Conservation (phyloP, 1,139 yeast species). For the Saccharomyces hybrid region DNA sequence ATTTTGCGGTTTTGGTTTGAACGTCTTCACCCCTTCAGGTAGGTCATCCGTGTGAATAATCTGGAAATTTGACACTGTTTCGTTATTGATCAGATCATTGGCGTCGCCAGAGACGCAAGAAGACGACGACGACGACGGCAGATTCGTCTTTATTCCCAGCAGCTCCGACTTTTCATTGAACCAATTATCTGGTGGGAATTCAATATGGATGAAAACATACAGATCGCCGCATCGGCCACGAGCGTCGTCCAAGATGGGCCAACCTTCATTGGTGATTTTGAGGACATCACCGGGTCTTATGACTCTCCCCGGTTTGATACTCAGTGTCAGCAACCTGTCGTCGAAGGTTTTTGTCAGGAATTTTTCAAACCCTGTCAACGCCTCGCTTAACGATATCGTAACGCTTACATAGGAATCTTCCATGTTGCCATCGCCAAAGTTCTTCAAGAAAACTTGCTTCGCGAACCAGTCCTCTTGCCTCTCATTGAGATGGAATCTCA, state of each 20-base stretch:
- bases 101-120: not conserved
- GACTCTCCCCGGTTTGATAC: conserved; percentile 70
- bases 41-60: conserved; percentile 6
- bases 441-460: conserved; percentile 39
- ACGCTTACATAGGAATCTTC: conserved; percentile 54
- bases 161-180: conserved; percentile 59
- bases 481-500: conserved; percentile 53
- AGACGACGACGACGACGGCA: conserved; percentile 35
- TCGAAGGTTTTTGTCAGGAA: conserved; percentile 69
- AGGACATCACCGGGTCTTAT: conserved; percentile 70
- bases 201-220: conserved; percentile 61
- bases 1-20: not conserved
- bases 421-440: conserved; percentile 39
- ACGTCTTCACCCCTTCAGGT: not conserved
- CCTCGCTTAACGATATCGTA: conserved; percentile 64
- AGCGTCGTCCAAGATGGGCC: conserved; percentile 52
- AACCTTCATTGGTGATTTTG: conserved; percentile 70
- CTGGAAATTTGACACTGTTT: conserved; percentile 14
- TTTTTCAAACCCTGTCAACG: conserved; percentile 36
- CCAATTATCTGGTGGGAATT: conserved; percentile 83
- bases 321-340: conserved; percentile 59
- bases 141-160: conserved; percentile 43
- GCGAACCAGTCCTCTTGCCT: conserved; percentile 9
- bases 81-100: conserved; percentile 20
- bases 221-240: conserved; percentile 56